These are phyloP conservation scores for Fusarium domesticum DNA, from an alignment of 2,329 filamentous ascomycete species.

Conservation along the genomic window DNA sequence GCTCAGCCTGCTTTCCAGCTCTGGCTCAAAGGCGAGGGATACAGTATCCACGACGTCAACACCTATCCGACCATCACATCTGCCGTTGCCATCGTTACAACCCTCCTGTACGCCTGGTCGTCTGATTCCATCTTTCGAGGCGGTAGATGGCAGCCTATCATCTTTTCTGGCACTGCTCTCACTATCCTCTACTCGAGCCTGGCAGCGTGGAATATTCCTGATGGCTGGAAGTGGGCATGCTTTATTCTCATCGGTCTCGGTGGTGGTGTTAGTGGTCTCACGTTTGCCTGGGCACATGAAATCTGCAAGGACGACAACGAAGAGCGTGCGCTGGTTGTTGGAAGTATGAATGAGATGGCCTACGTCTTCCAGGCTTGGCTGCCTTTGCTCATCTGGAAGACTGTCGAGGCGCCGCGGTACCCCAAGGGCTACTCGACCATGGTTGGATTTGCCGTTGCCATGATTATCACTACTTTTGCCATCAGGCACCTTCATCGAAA, in stretches of 20 bases:
- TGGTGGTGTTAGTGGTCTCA: conserved; percentile 45
- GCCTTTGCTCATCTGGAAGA: conserved; percentile 64
- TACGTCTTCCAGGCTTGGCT: conserved; percentile 70
- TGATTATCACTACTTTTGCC: conserved; percentile 50
- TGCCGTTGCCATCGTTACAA: conserved; percentile 53
- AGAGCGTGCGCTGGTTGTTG: conserved; percentile 64
- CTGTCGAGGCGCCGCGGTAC: conserved; percentile 59
- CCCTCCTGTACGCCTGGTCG: conserved; percentile 62
- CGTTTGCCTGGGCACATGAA: conserved; percentile 49
- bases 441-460: conserved; percentile 43
- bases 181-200: conserved; percentile 41
- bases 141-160: conserved; percentile 60
- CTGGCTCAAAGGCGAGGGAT: conserved; percentile 45
- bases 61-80: conserved; percentile 58
- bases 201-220: conserved; percentile 44
- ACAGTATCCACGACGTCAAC: conserved; percentile 43
- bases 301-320: conserved; percentile 55
- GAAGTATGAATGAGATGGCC: conserved; percentile 65
- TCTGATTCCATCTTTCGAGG: conserved; percentile 60
- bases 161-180: conserved; percentile 49
- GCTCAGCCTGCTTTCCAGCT: conserved; percentile 55
- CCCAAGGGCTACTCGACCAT: conserved; percentile 59
- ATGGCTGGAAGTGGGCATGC: conserved; percentile 61
- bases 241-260: conserved; percentile 55
- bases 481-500: conserved; percentile 46